Conservation (phyloP, 306 rosid genomes). For the Hylodesmum podocarpum region DNA sequence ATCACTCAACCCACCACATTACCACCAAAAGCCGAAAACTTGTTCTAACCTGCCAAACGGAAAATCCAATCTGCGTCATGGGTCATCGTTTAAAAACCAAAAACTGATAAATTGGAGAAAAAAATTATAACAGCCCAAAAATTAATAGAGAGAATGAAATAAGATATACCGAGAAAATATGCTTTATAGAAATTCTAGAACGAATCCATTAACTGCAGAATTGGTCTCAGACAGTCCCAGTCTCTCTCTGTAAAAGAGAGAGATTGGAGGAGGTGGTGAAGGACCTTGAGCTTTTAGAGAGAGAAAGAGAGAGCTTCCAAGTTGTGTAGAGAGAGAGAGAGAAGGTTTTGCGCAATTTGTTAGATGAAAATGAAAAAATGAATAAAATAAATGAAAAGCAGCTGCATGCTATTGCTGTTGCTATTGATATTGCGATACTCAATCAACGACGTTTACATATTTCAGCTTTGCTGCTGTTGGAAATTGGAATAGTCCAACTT, state of each 20-base stretch:
- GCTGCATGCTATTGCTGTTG: constrained; percentile 45
- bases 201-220: constrained; percentile 53
- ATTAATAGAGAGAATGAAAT: constrained; percentile 44
- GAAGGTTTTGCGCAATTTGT: background rate
- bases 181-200: constrained; percentile 53
- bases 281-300: constrained; percentile 36
- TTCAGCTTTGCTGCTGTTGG: constrained; percentile 27
- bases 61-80: constrained; percentile 33
- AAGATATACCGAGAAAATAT: constrained; percentile 55
- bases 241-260: constrained; percentile 12
- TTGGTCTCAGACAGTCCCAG: constrained; percentile 6
- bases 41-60: constrained; percentile 47
- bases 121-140: background rate
- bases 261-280: constrained; percentile 43
- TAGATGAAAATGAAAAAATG: background rate
- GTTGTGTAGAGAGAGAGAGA: constrained; percentile 20
- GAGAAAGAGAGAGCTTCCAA: constrained; percentile 41
- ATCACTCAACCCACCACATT: constrained; percentile 57
- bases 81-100: constrained; percentile 21
- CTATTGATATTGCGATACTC: constrained; percentile 5
- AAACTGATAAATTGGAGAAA: constrained; percentile 1
- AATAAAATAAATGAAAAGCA: constrained; percentile 27
- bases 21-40: constrained; percentile 43
- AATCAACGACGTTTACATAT: constrained; percentile 14
- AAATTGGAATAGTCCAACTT: constrained; percentile 6